phyloP scores from a whole-genome alignment of 805 yeast genomes.

The Metschnikowia kofuensis region DNA sequence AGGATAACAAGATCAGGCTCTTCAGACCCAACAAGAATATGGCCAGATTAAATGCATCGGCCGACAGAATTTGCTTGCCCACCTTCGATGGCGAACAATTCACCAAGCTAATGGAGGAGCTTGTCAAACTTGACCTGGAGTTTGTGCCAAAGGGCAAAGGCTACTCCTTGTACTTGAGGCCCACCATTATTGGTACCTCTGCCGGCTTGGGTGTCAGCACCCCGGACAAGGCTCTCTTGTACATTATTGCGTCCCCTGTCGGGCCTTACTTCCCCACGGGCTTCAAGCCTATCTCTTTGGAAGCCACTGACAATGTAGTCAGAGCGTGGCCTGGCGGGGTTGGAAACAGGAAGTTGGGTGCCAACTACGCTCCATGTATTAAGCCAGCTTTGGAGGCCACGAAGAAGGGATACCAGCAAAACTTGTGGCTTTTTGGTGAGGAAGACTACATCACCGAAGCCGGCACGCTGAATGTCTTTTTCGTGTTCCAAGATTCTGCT shows the following conservation, averaged over 20 bases:
- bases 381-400: constrained; percentile 91
- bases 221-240: constrained; percentile 80
- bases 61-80: constrained; percentile 86
- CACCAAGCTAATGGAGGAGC: constrained; percentile 69
- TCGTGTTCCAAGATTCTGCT: constrained; percentile 74
- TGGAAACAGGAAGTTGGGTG: constrained; percentile 95
- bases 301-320: constrained; percentile 93
- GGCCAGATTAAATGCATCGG: constrained; percentile 86
- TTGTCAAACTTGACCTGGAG: constrained; percentile 68
- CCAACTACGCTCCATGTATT: constrained; percentile 95
- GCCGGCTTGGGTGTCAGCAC: constrained; percentile 82
- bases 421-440: constrained; percentile 93
- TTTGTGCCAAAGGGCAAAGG: constrained; percentile 86
- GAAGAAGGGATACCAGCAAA: constrained; percentile 87
- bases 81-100: constrained; percentile 77
- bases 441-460: constrained; percentile 86
- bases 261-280: constrained; percentile 91
- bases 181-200: constrained; percentile 92
- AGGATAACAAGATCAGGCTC: constrained; percentile 57
- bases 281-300: constrained; percentile 90
- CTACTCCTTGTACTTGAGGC: constrained; percentile 89
- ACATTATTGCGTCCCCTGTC: constrained; percentile 89
- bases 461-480: constrained; percentile 95
- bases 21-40: constrained; percentile 92
- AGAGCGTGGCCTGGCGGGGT: constrained; percentile 99